Conservation (phyloP, 2,329 filamentous ascomycete species). For the Penicillium nordicum region DNA sequence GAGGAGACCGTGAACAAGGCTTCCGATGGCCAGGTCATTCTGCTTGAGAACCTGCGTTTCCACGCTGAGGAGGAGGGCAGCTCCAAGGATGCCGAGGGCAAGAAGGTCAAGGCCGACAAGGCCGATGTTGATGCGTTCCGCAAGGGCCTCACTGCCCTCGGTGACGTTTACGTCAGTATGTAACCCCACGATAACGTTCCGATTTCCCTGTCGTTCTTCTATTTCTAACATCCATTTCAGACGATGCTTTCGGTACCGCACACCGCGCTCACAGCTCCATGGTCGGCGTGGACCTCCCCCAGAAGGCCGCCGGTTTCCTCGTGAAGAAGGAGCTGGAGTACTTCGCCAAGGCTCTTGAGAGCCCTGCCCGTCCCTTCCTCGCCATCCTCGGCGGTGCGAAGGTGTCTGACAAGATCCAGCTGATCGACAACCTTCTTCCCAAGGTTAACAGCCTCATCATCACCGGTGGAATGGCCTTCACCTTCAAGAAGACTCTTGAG, state of each 20-base stretch:
- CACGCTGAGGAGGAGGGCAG: constrained; percentile 98
- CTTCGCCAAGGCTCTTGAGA: constrained; percentile 95
- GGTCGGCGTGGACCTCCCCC: constrained; percentile 92
- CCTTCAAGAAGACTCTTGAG: constrained; percentile 99
- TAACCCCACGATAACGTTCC: neutral
- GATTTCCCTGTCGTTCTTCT: neutral
- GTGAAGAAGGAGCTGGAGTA: constrained; percentile 99
- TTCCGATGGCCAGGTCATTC: constrained; percentile 74
- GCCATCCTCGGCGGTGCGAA: constrained; percentile 98
- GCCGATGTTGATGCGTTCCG: constrained; percentile 88
- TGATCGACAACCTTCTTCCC: constrained; percentile 97
- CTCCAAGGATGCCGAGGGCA: constrained; percentile 87
- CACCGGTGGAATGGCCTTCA: constrained; percentile 98
- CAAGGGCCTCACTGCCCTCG: constrained; percentile 88
- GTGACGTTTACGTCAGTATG: constrained; percentile 94
- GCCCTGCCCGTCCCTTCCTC: constrained; percentile 90
- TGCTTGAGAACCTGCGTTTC: constrained; percentile 97
- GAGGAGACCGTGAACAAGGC: constrained; percentile 87
- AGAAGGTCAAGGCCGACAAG: constrained; percentile 98
- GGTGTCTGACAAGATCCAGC: constrained; percentile 98
- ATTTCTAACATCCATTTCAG: constrained; percentile 43
- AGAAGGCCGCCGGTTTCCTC: constrained; percentile 96
- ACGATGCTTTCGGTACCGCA: constrained; percentile 97
- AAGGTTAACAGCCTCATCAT: constrained; percentile 97
- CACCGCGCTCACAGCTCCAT: constrained; percentile 99